Evolutionary conservation across 306 rosid genomes (phyloP).

Genomic region (Medicago lupulina): DNA sequence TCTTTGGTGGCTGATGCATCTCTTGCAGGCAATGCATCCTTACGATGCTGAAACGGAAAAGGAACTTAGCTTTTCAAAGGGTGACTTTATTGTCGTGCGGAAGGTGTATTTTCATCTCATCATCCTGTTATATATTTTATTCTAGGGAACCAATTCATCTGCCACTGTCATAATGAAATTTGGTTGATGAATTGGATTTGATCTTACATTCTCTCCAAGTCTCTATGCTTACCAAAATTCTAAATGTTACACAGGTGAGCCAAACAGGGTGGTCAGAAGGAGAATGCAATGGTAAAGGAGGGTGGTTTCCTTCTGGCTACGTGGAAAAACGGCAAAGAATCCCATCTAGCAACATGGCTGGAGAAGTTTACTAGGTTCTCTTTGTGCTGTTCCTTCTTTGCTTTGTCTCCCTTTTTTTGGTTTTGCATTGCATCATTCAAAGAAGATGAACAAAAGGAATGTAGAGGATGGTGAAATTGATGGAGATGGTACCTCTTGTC

Average conservation of each 20-base stretch:
- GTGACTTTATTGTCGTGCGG: constrained; percentile 89
- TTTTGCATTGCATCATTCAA: constrained; percentile 18
- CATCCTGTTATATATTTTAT: not conserved
- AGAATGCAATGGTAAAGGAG: constrained; percentile 86
- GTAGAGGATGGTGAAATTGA: constrained; percentile 25
- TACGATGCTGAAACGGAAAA: constrained; percentile 77
- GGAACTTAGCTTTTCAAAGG: constrained; percentile 86
- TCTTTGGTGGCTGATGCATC: constrained; percentile 29
- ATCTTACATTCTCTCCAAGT: constrained; percentile 16
- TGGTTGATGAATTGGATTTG: constrained; percentile 15
- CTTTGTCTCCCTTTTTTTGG: constrained; percentile 37
- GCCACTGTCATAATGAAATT: constrained; percentile 15
- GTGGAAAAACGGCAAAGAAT: constrained; percentile 88
- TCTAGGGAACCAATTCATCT: not conserved
- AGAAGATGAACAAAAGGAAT: constrained; percentile 30
- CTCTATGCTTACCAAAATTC: constrained; percentile 32
- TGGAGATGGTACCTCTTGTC: constrained; percentile 28
- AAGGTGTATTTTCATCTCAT: constrained; percentile 64
- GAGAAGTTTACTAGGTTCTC: constrained; percentile 63
- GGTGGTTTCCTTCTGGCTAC: constrained; percentile 91
- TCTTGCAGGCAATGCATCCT: constrained; percentile 78
- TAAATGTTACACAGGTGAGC: constrained; percentile 59
- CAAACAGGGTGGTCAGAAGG: constrained; percentile 97
- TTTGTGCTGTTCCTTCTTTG: constrained; percentile 34
- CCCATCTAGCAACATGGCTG: constrained; percentile 58